These are phyloP conservation scores for Penicillium hordei DNA, from an alignment of 2,329 filamentous ascomycete genomes.

Conservation along the genomic window DNA sequence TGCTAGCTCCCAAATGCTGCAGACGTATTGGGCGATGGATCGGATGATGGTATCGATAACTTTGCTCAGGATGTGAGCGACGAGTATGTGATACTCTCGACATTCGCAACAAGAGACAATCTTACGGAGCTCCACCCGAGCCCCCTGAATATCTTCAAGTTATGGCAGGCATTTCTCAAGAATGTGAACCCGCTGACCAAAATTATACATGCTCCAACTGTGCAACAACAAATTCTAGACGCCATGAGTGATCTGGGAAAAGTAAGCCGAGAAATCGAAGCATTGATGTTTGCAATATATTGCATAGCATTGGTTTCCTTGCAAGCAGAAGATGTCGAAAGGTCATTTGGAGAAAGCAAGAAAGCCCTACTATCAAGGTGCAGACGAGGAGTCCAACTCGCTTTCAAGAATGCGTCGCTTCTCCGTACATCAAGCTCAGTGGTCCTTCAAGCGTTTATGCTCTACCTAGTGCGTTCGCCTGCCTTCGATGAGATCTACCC, in stretches of 20 bases:
- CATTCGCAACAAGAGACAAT: neutral
- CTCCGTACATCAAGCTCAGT: conserved; percentile 47
- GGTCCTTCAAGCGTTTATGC: conserved; percentile 48
- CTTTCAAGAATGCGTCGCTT: conserved; percentile 28
- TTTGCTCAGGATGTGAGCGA: conserved; percentile 12
- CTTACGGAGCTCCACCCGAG: conserved; percentile 20
- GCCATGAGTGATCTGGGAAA: conserved; percentile 21
- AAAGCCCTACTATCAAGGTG: conserved; percentile 17
- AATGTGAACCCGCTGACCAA: conserved; percentile 65
- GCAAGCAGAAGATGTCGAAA: conserved; percentile 34
- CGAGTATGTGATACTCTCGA: conserved; percentile 16
- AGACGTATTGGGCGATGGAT: conserved; percentile 17
- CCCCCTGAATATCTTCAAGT: conserved; percentile 24
- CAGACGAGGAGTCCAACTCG: conserved; percentile 19
- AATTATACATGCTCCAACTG: conserved; percentile 68
- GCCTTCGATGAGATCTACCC: neutral
- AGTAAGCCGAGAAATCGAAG: conserved; percentile 48
- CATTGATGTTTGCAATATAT: conserved; percentile 68
- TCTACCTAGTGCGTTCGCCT: conserved; percentile 43
- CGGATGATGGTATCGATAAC: conserved; percentile 12
- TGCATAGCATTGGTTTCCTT: conserved; percentile 44
- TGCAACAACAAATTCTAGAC: conserved; percentile 28
- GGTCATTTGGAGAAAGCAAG: conserved; percentile 23
- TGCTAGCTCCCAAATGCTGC: conserved; percentile 23
- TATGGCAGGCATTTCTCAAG: conserved; percentile 31